Percentiles rank a stretch among this genome's conserved stretches.
Conservation (phyloP, 352 stramenopile genomes). For the Pythium rhizo-oryzae region DNA sequence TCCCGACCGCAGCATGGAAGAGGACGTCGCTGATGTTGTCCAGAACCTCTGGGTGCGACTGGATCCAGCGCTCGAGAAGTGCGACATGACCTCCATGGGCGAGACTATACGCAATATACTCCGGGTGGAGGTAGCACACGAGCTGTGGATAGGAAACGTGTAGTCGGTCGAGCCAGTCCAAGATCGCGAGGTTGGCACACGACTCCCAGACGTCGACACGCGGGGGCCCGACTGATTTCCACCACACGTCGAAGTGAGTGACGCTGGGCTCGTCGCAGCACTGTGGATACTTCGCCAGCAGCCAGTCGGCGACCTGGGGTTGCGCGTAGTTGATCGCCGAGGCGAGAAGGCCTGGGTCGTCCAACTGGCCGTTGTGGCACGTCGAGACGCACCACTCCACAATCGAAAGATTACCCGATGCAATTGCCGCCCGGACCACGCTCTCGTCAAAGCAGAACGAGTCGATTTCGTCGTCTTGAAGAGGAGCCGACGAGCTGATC, state of each 20-base stretch:
- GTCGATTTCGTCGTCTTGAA: too few species aligned
- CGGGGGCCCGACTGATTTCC: too few species aligned
- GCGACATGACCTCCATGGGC: not conserved
- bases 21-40: not conserved
- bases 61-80: not conserved
- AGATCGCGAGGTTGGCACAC: not conserved
- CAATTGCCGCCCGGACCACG: too few species aligned
- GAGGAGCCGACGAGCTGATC: not conserved
- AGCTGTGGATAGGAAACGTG: not conserved
- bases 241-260: too few species aligned
- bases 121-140: not conserved
- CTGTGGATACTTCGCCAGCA: not conserved
- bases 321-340: not conserved
- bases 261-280: not conserved
- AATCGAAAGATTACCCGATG: too few species aligned
- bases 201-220: not conserved
- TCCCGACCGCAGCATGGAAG: not conserved
- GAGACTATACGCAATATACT: not conserved
- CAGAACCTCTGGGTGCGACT: not conserved
- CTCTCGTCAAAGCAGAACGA: too few species aligned
- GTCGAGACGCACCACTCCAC: too few species aligned
- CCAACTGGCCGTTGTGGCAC: too few species aligned
- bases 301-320: slow-evolving; percentile 5
- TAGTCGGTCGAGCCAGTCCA: slow-evolving; percentile 2
- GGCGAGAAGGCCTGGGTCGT: too few species aligned